These are phyloP conservation scores for Nothopassalora personata DNA, from an alignment of 2,329 filamentous ascomycete species.

Conservation along the genomic window DNA sequence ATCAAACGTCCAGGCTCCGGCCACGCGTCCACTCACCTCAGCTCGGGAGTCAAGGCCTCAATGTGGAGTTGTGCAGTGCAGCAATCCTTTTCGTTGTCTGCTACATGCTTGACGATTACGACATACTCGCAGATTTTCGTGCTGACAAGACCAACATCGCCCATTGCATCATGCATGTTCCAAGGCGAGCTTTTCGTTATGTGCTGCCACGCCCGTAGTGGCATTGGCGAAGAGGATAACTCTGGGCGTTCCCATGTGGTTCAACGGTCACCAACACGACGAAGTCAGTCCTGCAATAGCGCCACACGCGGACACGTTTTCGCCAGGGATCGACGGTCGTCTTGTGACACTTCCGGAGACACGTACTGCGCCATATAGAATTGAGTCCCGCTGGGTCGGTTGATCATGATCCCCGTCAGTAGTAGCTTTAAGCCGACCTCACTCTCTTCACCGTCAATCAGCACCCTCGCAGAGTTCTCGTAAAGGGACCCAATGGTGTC, in stretches of 20 bases:
- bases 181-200: background rate
- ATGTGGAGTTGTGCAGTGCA: background rate
- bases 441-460: background rate
- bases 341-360: background rate
- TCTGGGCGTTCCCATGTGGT: background rate
- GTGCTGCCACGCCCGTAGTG: background rate
- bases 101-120: background rate
- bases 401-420: background rate
- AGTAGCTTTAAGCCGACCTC: background rate
- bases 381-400: background rate
- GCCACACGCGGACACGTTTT: background rate
- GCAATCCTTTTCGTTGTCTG: background rate
- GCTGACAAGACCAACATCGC: background rate
- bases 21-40: background rate
- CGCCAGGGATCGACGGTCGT: background rate
- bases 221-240: background rate
- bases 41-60: background rate
- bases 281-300: background rate
- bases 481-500: constrained; percentile 1
- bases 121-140: background rate
- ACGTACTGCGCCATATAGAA: background rate
- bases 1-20: background rate
- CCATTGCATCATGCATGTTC: background rate
- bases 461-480: background rate
- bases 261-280: background rate